Conservation (phyloP, 2,329 filamentous ascomycete species). For the Graphiopsis chlorocephala region DNA sequence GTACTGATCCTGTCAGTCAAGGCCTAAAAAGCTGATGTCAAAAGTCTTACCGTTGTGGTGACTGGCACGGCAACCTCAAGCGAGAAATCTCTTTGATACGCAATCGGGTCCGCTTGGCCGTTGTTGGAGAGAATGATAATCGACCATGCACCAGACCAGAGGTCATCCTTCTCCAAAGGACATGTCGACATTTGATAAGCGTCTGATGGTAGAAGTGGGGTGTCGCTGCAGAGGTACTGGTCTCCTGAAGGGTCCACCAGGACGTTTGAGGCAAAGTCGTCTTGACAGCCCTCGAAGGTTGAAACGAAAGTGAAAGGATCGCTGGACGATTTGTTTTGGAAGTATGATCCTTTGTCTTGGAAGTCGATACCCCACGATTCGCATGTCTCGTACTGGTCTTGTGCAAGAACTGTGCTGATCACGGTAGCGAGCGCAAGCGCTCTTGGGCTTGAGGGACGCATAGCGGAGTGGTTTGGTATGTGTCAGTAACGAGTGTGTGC, state of each 20-base stretch:
- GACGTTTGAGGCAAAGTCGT: constrained; percentile 41
- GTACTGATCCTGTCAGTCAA: constrained; percentile 15
- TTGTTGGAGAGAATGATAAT: constrained; percentile 45
- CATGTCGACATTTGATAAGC: constrained; percentile 28
- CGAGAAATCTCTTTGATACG: constrained; percentile 29
- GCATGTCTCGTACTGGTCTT: constrained; percentile 19
- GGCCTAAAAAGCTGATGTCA: constrained; percentile 19
- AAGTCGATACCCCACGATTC: constrained; percentile 40
- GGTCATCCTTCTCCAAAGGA: constrained; percentile 38
- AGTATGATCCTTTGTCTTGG: constrained; percentile 42
- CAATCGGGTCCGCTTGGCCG: constrained; percentile 41
- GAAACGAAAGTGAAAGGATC: constrained; percentile 44
- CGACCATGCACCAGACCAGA: constrained; percentile 44
- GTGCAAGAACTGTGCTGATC: not conserved
- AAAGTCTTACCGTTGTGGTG: constrained; percentile 27
- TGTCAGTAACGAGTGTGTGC: not conserved
- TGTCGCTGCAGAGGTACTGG: constrained; percentile 42
- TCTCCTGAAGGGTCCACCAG: constrained; percentile 41
- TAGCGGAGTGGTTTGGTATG: not conserved
- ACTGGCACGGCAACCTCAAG: constrained; percentile 37
- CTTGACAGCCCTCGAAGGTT: constrained; percentile 44
- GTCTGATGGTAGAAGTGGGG: constrained; percentile 37
- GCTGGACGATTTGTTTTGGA: constrained; percentile 43
- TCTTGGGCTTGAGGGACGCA: not conserved
- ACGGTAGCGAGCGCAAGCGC: not conserved